Evolutionary conservation across 2,329 filamentous ascomycete genomes (phyloP).

Genomic region (Aspergillus thermomutatus): DNA sequence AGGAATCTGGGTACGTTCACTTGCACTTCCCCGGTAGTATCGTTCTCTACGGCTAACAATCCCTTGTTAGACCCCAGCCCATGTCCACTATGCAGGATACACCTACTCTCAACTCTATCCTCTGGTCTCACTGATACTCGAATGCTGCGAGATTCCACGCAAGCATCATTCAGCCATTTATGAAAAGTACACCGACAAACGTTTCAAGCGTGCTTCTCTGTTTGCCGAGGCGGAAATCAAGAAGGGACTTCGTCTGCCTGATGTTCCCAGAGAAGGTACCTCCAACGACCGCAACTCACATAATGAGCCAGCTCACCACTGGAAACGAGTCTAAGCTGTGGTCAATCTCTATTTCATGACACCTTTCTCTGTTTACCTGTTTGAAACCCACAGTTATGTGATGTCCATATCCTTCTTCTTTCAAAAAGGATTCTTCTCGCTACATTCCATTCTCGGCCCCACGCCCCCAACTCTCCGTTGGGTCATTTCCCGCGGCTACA

Average conservation of each 20-base stretch:
- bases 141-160: conserved; percentile 78
- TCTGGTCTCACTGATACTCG: conserved; percentile 72
- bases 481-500: not conserved
- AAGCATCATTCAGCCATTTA: conserved; percentile 84
- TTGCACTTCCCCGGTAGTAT: not conserved
- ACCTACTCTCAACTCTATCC: conserved; percentile 79
- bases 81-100: conserved; percentile 92
- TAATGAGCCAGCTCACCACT: conserved; percentile 13
- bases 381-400: not conserved
- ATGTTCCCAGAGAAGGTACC: conserved; percentile 17
- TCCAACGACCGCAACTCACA: conserved; percentile 9
- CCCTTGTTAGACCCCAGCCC: conserved; percentile 64
- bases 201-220: conserved; percentile 78
- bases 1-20: conserved; percentile 78
- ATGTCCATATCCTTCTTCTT: conserved; percentile 1
- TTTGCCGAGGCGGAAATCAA: conserved; percentile 74
- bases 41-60: conserved; percentile 15
- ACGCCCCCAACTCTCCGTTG: not conserved
- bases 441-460: conserved; percentile 8
- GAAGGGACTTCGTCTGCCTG: conserved; percentile 55
- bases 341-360: conserved; percentile 3
- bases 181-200: conserved; percentile 85
- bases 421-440: not conserved
- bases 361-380: conserved; percentile 3
- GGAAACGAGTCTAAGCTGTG: conserved; percentile 16